Evolutionary conservation across 2,329 filamentous ascomycete genomes (phyloP), one percentile per base, ranked within the genome.

Genomic region (Colletotrichum tropicicola): DNA sequence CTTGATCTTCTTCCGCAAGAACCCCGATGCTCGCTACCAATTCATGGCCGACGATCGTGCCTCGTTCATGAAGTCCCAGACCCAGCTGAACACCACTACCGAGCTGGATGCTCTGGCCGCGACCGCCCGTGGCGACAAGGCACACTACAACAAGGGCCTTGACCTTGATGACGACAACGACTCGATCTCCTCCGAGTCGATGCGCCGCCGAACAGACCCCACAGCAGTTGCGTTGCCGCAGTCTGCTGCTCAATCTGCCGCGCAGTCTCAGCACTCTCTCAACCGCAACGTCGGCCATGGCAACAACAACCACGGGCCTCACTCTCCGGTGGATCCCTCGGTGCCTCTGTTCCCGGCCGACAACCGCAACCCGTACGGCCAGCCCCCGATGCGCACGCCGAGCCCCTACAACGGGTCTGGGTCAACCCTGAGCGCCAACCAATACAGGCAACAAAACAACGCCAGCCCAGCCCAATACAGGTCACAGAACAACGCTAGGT

Each of bases 21-120:
- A 98, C 80, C 95, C 95, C 21, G 95, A 98, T 75, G 93, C 92
- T 43, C 91, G 94, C 67, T 98, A 98, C 80, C 93, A 97, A 79
- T 94, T 93, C 72, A 98, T 98, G 94, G 91, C 92, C 58, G 95
- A 98, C 73, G 95, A 98, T 78, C 91, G 95, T 72, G 93, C 93
- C 54, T 98, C 94, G 9, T 98, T 98, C 81, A 97, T 98, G 89
- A 98, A 98, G 83, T 97, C 94, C 13, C 92, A 96, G 77, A 92
- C 92, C 5, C 91, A 95, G 73, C 83, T 97, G 57, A 87, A 79
- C 47, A 81, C 84, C 15, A 93, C 91, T 5, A 97, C 94, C 7
- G 94, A 98, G 79, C 86, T 98, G 53, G 94, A 98, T 76, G 94
- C 94, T 8, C 83, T 98, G 61, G 94, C 92, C 69, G 92, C 92